A percentile compares a stretch with the other conserved stretches of the same genome.
These are phyloP conservation scores for Tothia fuscella DNA, from an alignment of 2,329 filamentous ascomycete genomes.

Conservation along the genomic window DNA sequence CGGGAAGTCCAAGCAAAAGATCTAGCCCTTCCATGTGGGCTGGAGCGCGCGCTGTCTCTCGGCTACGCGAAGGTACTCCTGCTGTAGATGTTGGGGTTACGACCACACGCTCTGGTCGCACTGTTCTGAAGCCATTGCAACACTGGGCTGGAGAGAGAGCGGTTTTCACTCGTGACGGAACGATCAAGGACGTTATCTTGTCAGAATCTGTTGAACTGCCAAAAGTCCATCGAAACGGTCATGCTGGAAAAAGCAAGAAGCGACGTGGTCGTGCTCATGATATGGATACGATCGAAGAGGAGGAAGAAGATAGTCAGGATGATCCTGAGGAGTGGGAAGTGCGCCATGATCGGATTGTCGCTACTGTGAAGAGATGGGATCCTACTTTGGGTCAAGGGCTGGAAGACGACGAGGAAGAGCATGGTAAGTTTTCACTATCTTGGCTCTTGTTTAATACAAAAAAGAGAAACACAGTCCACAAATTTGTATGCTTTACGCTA, in stretches of 20 bases:
- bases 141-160: slow-evolving; percentile 80
- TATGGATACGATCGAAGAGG: slow-evolving; percentile 33
- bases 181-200: slow-evolving; percentile 66
- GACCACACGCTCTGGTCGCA: slow-evolving; percentile 66
- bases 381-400: slow-evolving; percentile 42
- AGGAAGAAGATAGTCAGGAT: slow-evolving; percentile 40
- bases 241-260: slow-evolving; percentile 2
- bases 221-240: slow-evolving; percentile 14
- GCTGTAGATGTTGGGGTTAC: slow-evolving; percentile 39
- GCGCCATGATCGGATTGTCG: slow-evolving; percentile 48
- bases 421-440: slow-evolving; percentile 22
- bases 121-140: slow-evolving; percentile 64
- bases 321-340: slow-evolving; percentile 62
- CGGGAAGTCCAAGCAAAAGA: neutral
- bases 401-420: slow-evolving; percentile 36
- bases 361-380: slow-evolving; percentile 54
- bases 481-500: too few species aligned
- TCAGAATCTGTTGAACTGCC: slow-evolving; percentile 47
- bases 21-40: slow-evolving; percentile 3
- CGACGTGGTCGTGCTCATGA: neutral
- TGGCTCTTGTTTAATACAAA: slow-evolving; percentile 10
- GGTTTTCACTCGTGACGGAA: slow-evolving; percentile 54
- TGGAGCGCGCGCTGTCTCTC: slow-evolving; percentile 22
- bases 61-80: slow-evolving; percentile 26
- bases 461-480: slow-evolving; percentile 14